These are phyloP conservation scores for Biancaea sappan DNA, from an alignment of 306 rosid genomes.

Conservation along the genomic window DNA sequence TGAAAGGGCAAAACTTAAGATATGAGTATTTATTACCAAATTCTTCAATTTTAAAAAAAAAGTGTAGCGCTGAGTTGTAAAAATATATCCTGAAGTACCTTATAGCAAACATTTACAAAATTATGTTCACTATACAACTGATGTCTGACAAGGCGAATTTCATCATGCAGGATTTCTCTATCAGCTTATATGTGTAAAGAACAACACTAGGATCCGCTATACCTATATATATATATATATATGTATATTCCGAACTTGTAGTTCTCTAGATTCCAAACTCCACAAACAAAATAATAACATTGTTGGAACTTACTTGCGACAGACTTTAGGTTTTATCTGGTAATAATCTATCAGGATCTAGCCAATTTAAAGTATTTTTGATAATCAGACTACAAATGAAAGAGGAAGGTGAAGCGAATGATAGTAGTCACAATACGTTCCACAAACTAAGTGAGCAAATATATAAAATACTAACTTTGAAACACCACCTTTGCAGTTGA, in stretches of 20 bases:
- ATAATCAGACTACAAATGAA: constrained; percentile 17
- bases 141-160: background rate
- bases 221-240: no score
- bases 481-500: constrained; percentile 39
- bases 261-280: background rate
- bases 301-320: background rate
- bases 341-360: constrained; percentile 33
- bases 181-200: background rate
- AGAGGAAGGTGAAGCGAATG: constrained; percentile 9
- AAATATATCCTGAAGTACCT: background rate
- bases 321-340: background rate
- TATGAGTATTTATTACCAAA: no score
- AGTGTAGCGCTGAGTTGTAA: no score
- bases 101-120: no score
- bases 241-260: no score
- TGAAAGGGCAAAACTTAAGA: background rate
- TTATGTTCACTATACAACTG: no score
- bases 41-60: no score
- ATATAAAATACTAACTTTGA: constrained; percentile 32
- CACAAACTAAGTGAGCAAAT: constrained; percentile 23
- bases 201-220: background rate
- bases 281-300: background rate
- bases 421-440: constrained; percentile 23
- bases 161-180: background rate
- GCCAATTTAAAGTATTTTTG: background rate